Evolutionary conservation across 768 basidiomycete genomes (phyloP).

Genomic region (Daedalea quercina): DNA sequence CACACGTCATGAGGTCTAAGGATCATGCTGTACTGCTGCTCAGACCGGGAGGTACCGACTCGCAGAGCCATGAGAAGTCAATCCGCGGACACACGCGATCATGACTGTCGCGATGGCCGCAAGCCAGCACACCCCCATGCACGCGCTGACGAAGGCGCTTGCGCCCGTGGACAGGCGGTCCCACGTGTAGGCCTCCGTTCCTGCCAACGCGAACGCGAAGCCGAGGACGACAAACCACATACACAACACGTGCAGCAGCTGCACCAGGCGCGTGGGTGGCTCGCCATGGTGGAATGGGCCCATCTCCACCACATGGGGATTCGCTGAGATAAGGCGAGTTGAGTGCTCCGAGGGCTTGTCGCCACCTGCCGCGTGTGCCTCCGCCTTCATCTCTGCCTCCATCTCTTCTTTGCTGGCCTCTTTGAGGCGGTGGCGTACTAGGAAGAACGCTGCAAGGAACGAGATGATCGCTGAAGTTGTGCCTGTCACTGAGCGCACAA

Average conservation of each 20-base stretch:
- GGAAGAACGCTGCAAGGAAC: slow-evolving; percentile 50
- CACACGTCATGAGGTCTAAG: too few species aligned
- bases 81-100: too few species aligned
- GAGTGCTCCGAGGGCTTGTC: slow-evolving; percentile 15
- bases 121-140: slow-evolving; percentile 31
- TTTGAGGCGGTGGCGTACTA: slow-evolving; percentile 47
- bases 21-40: too few species aligned
- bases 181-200: slow-evolving; percentile 49
- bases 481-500: neutral
- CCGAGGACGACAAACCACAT: slow-evolving; percentile 39
- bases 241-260: slow-evolving; percentile 43
- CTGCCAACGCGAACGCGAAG: slow-evolving; percentile 43
- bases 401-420: slow-evolving; percentile 44
- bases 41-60: too few species aligned
- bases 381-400: slow-evolving; percentile 30
- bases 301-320: slow-evolving; percentile 47
- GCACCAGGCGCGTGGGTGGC: slow-evolving; percentile 40
- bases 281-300: slow-evolving; percentile 35
- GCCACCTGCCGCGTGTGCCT: neutral
- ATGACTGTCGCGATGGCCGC: slow-evolving; percentile 12
- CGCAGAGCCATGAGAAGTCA: too few species aligned
- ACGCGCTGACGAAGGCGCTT: slow-evolving; percentile 35
- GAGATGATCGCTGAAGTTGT: slow-evolving; percentile 31
- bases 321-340: slow-evolving; percentile 34
- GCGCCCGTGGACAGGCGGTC: slow-evolving; percentile 37